phyloP scores from a whole-genome alignment of 495 filamentous ascomycete genomes.

The Penicillium odoratum region DNA sequence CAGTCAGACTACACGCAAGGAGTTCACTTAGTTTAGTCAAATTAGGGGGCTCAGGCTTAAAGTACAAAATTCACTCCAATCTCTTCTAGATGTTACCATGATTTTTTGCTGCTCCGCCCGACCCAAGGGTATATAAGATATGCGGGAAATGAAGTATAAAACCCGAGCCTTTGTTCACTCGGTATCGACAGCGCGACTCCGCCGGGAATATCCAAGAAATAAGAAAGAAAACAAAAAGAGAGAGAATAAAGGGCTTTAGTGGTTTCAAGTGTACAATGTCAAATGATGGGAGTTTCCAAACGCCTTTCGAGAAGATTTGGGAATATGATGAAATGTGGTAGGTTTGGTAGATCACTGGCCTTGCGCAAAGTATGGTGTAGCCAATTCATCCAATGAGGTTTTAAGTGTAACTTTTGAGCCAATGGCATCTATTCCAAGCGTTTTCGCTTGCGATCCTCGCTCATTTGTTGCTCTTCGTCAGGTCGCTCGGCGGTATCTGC shows the following conservation, averaged over 20 bases:
- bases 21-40: slow-evolving; percentile 2
- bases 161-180: slow-evolving; percentile 9
- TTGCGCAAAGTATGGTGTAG: not conserved
- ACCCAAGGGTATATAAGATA: slow-evolving; percentile 41
- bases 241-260: not conserved
- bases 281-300: slow-evolving; percentile 3
- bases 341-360: not conserved
- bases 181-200: slow-evolving; percentile 6
- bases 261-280: slow-evolving; percentile 17
- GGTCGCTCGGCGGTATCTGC: slow-evolving; percentile 73
- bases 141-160: slow-evolving; percentile 25
- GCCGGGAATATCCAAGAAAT: slow-evolving; percentile 24
- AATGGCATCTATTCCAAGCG: slow-evolving; percentile 54
- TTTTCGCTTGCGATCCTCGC: slow-evolving; percentile 79
- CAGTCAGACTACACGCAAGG: not conserved
- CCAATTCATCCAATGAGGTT: not conserved
- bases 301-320: not conserved
- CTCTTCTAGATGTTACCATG: slow-evolving; percentile 25
- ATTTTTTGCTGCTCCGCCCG: slow-evolving; percentile 26
- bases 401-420: not conserved
- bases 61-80: slow-evolving; percentile 27
- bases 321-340: not conserved
- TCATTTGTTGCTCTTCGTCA: slow-evolving; percentile 64
- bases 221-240: slow-evolving; percentile 15
- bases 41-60: slow-evolving; percentile 21